Evolutionary conservation across 345 rosid genomes (phyloP), one percentile per base, ranked within the genome.

Genomic region (Aurinia saxatilis): DNA sequence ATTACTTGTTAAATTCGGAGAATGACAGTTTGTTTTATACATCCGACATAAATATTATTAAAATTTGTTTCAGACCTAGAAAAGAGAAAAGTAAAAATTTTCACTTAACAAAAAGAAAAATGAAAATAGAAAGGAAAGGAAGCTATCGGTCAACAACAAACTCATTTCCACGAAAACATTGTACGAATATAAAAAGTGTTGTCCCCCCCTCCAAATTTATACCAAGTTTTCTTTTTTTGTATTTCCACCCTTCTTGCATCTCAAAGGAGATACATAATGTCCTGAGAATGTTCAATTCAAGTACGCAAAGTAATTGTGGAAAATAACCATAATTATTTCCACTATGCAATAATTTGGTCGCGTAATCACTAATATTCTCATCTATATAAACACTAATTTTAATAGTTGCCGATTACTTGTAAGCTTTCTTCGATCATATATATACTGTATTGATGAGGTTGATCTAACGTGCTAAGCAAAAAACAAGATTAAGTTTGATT

Each of bases 121-220:
- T 3, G 1, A 0, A 50, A 39, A 9, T 0, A 65, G 10, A 54
- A 42, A 14, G 14, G 39, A 41, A 52, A 31, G 39, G 36, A 37
- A 18, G 49, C 62, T 5, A 45, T 61, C 40, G 35, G 68, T 69
- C 73, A 61, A 69, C 63, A 69, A 61, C 68, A 69, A 57, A 61
- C 63, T 69, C 68, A 69, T 69, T 69, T 60, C 63, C 68, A 19
- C 38, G 67, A 69, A 69, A 69, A 57, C 63, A 54, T 63, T 46
- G 68, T 69, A 52, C 73, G 49, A 53, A 36, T 61, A 58, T 17
- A 46, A 45, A 69, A 53, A 61, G 12, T 53, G 36, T 61, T 37
- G 68, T 46, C 57, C 73, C 55, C 62, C 50, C 5, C 44, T 4
- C 5, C 31, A 52, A 41, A 39, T 38, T 15, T 45, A 35, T 60